Evolutionary conservation across 1,139 yeast species (phyloP).

Genomic region (Geotrichum europaeum): DNA sequence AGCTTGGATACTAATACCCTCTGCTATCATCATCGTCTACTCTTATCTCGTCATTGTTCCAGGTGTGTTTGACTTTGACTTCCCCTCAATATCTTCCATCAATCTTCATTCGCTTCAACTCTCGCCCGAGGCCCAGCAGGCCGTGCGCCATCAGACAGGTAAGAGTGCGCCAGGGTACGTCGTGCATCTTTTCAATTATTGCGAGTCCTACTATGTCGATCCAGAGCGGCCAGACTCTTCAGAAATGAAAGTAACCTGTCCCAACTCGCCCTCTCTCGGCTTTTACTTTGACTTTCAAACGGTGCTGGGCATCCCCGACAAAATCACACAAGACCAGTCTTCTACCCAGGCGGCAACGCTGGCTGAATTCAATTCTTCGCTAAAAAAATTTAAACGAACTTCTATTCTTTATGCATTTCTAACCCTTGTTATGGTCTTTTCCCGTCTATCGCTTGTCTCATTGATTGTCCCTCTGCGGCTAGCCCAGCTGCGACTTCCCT

Average conservation of each 20-base stretch:
- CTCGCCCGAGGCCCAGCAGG: conserved; percentile 7
- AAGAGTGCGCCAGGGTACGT: conserved; percentile 7
- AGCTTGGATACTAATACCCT: conserved; percentile 14
- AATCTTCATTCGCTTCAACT: conserved; percentile 8
- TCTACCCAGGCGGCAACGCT: background rate
- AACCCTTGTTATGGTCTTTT: conserved; percentile 1
- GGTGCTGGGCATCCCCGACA: conserved; percentile 10
- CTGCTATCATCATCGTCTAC: conserved; percentile 9
- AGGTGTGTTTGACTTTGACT: conserved; percentile 2
- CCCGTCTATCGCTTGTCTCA: conserved; percentile 6
- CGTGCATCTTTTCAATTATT: conserved; percentile 11
- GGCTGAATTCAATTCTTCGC: background rate
- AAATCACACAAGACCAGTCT: background rate
- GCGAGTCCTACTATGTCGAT: conserved; percentile 1
- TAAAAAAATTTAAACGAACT: background rate
- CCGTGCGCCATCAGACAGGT: conserved; percentile 4
- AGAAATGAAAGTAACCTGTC: background rate
- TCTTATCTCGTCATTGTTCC: conserved; percentile 10
- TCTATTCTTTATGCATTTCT: conserved; percentile 5
- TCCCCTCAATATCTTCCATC: conserved; percentile 3
- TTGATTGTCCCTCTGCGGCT: conserved; percentile 10
- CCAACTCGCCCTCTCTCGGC: background rate
- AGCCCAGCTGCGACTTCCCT: conserved; percentile 5
- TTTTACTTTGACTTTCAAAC: conserved; percentile 10
- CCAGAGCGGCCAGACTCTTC: background rate